phyloP scores from a whole-genome alignment of 192 early-diverging fungal species.

The Rhizoclosmatium sp. region DNA sequence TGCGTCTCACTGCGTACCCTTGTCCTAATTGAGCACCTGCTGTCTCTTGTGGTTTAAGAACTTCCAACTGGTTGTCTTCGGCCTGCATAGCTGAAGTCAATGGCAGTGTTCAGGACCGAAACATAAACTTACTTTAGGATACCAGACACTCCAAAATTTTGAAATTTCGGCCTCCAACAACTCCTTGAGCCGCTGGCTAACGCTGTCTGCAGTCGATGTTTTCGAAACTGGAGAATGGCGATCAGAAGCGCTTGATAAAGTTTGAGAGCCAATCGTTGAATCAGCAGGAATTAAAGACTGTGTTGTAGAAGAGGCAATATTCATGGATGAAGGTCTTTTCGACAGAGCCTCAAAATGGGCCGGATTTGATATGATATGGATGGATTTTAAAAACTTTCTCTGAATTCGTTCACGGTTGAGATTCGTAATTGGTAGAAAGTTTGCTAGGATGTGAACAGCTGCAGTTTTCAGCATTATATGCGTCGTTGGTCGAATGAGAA shows the following conservation, averaged over 20 bases:
- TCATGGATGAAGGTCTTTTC: too few relatives aligned
- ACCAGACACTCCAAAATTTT: conserved; percentile 39
- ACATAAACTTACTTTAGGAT: conserved; percentile 21
- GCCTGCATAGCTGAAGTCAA: neutral
- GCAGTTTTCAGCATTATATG: conserved; percentile 43
- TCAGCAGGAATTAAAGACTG: too few relatives aligned
- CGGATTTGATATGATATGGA: conserved; percentile 30
- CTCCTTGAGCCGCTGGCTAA: neutral
- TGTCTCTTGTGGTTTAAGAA: neutral
- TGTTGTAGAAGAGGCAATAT: too few relatives aligned
- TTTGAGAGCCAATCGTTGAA: too few relatives aligned
- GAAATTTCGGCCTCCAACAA: conserved; percentile 24
- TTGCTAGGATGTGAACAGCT: conserved; percentile 45
- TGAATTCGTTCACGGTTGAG: conserved; percentile 54
- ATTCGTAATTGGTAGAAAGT: conserved; percentile 55
- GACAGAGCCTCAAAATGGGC: neutral
- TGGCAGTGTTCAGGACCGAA: neutral
- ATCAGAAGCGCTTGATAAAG: too few relatives aligned
- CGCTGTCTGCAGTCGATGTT: neutral
- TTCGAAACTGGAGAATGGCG: too few relatives aligned
- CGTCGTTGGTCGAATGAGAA: conserved; percentile 33
- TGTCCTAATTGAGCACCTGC: neutral
- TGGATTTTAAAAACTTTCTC: conserved; percentile 35
- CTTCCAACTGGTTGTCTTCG: neutral
- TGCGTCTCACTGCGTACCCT: neutral